Conservation (phyloP, 108 stramenopile species). For the Ochromonas danica region DNA sequence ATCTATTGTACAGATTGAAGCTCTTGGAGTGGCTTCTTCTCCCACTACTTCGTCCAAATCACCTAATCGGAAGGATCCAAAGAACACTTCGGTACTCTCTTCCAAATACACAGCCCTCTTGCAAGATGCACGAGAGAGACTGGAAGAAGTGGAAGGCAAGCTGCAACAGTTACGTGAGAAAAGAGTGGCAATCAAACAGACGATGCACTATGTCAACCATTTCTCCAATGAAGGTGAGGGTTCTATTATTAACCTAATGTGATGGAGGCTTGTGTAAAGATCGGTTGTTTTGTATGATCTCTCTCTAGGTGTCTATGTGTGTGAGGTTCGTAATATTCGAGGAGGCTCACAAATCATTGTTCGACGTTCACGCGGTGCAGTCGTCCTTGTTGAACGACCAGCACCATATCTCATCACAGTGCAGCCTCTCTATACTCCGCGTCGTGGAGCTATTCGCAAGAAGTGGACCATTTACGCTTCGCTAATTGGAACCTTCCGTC, state of each 20-base stretch:
- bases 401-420: slow-evolving; percentile 27
- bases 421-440: slow-evolving; percentile 33
- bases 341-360: slow-evolving; percentile 29
- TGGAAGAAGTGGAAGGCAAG: not conserved
- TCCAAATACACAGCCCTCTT: not conserved
- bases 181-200: not conserved
- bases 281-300: too few species aligned
- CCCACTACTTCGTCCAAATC: too few species aligned
- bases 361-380: not conserved
- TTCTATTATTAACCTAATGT: too few species aligned
- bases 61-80: too few species aligned
- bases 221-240: not conserved
- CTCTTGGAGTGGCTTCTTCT: not conserved
- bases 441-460: slow-evolving; percentile 28
- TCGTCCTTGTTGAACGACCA: slow-evolving; percentile 41
- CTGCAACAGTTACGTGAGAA: slow-evolving; percentile 1
- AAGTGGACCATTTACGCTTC: slow-evolving; percentile 52
- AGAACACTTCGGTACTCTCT: too few species aligned
- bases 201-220: not conserved
- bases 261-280: too few species aligned
- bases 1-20: not conserved
- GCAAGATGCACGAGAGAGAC: not conserved
- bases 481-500: slow-evolving; percentile 42
- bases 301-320: slow-evolving; percentile 43
- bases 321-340: slow-evolving; percentile 45